Evolutionary conservation across 495 filamentous ascomycete genomes (phyloP), one percentile per base, ranked within the genome.

Genomic region (Aspergillus sclerotiicarbonarius): DNA sequence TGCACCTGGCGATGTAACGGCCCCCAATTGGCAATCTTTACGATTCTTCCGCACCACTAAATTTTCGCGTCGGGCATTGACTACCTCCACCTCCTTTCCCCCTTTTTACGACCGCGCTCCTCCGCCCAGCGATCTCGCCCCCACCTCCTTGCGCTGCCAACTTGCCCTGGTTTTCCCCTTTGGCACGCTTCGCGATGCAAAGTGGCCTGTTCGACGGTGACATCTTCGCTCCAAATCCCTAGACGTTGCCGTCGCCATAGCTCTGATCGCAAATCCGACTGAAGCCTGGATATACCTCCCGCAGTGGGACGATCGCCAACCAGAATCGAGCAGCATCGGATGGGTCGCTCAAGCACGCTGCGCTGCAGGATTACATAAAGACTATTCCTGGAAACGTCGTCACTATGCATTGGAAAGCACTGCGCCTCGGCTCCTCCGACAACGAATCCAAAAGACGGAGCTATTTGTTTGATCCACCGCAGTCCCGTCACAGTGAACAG

Each of bases 331-430:
- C 35, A 54, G 15, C 55, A 49, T 60, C 48, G 35, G 50, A 59
- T 64, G 62, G 62, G 62, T 61, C 49, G 56, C 56, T 45, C 29
- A 13, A 43, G 18, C 46, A 46, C 53, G 51, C 52, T 57, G 54
- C 54, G 50, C 43, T 61, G 58, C 53, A 64, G 55, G 62, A 51
- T 55, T 35, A 47, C 56, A 21, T 59, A 61, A 51, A 33, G 54
- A 31, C 44, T 30, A 29, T 59, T 50, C 25, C 53, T 51, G 44
- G 35, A 58, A 58, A 50, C 53, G 51, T 61, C 67, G 61, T 62
- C 67, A 68, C 63, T 64, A 79, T 79, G 76, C 73, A 76, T 73
- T 77, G 76, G 73, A 78, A 77, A 73, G 73, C 71, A 41, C 63
- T 76, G 35, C 73, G 76, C 51, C 63, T 79, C 31, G 71, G 70